Conservation (phyloP, 1,284 basidiomycete species). For the Coniferiporia weirii region DNA sequence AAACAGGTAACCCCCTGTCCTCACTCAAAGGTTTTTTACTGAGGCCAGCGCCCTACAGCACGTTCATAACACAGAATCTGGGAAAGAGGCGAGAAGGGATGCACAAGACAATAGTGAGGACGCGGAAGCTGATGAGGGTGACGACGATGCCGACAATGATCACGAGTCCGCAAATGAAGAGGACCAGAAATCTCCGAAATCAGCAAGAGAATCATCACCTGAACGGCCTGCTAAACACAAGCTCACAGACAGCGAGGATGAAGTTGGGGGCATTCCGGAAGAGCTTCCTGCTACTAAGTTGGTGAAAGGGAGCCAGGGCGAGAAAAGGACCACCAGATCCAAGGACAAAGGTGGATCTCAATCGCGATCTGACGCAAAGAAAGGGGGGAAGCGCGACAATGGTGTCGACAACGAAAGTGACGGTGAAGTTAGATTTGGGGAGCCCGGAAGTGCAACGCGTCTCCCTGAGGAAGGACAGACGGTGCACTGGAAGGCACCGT, state of each 20-base stretch:
- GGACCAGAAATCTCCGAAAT: not conserved
- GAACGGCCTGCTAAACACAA: not conserved
- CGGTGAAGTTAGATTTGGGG: constrained; percentile 1
- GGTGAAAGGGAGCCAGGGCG: not conserved
- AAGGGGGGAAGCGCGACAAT: not conserved
- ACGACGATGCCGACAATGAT: not conserved
- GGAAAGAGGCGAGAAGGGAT: constrained; percentile 12
- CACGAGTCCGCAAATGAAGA: not conserved
- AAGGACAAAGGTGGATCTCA: not conserved
- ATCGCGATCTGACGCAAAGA: not conserved
- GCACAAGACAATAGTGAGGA: not conserved
- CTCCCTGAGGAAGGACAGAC: constrained; percentile 15
- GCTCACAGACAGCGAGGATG: not conserved
- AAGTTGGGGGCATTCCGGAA: not conserved
- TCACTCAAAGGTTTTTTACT: not conserved
- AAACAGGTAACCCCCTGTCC: constrained; percentile 7
- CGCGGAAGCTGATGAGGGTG: not conserved
- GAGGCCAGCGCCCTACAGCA: not conserved
- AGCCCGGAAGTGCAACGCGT: constrained; percentile 10
- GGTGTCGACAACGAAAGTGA: not conserved
- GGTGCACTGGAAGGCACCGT: constrained; percentile 11
- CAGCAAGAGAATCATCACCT: not conserved
- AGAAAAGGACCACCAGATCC: not conserved
- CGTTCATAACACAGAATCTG: constrained; percentile 14
- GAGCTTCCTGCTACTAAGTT: not conserved